phyloP scores from a whole-genome alignment of 129 eudicot species.

The Centrapalus pauciflorus region DNA sequence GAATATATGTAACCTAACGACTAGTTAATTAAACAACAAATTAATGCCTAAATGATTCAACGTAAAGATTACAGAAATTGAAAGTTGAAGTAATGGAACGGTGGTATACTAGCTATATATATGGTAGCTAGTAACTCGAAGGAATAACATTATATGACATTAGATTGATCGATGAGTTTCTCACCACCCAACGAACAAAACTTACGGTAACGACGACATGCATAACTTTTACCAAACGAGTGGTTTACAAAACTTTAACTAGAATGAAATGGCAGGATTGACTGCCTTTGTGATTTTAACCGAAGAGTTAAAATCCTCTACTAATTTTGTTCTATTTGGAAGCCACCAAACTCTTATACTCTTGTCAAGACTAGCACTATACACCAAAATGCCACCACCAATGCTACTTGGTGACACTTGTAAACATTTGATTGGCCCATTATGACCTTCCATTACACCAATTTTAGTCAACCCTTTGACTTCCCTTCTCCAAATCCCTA shows the following conservation, averaged over 20 bases:
- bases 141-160: too few relatives aligned
- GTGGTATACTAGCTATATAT: too few relatives aligned
- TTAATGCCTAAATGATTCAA: too few relatives aligned
- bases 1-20: too few relatives aligned
- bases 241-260: constrained; percentile 4
- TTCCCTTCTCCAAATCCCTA: constrained; percentile 70
- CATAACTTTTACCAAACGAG: not conserved
- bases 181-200: too few relatives aligned
- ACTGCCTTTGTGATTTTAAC: constrained; percentile 8
- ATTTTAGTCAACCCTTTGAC: constrained; percentile 41
- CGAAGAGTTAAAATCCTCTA: constrained; percentile 19
- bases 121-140: too few relatives aligned
- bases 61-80: too few relatives aligned
- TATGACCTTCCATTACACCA: constrained; percentile 71
- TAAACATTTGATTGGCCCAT: constrained; percentile 82
- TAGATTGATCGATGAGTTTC: too few relatives aligned
- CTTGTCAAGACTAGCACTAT: constrained; percentile 85
- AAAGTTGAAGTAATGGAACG: too few relatives aligned
- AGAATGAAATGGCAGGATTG: not conserved
- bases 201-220: not conserved
- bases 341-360: constrained; percentile 95
- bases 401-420: constrained; percentile 50
- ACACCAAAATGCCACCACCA: constrained; percentile 77
- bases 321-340: constrained; percentile 30
- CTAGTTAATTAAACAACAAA: too few relatives aligned